Evolutionary conservation across 306 rosid species (phyloP), one percentile per base, ranked within the genome.

Genomic region (Fragaria iinumae): DNA sequence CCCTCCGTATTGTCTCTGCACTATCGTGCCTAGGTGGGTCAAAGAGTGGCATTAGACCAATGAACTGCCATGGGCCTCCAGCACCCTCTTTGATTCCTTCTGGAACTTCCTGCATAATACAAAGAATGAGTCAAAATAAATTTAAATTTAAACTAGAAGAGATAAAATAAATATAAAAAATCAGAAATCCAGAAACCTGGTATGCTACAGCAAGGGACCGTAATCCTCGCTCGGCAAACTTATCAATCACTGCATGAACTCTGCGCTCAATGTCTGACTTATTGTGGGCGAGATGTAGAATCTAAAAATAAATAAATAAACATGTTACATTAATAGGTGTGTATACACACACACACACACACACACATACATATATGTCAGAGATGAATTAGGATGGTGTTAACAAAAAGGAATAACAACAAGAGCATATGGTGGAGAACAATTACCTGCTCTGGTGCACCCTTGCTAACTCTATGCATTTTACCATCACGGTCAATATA

Each of bases 1-100:
- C 98, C 89, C 97, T 92, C 77, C 97, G 79, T 41, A 95, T 95
- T 29, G 98, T 95, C 88, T 95, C 98, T 14, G 98, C 98, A 87
- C 98, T 95, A 64, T 95, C 98, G 80, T 95, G 98, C 84, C 98
- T 90, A 56, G 98, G 98, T 71, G 98, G 98, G 79, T 95, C 98
- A 75, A 95, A 95, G 65, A 95, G 97, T 56, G 98, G 96, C 96
- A 95, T 78, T 50, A 95, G 92, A 43, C 98, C 97, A 72, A 90
- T 82, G 72, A 95, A 95, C 84, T 90, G 98, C 98, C 98, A 95
- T 11, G 98, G 98, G 49, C 92, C 87, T 69, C 98, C 98, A 80
- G 92, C 78, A 86, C 97, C 87, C 72, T 95, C 98, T 62, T 92
- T 92, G 77, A 84, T 88, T 89, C 98, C 93, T 41, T 88, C 97